A percentile compares a stretch with the other conserved stretches of the same genome.
These are phyloP conservation scores for Xylaria acuta DNA, from an alignment of 495 filamentous ascomycete genomes.

Conservation along the genomic window DNA sequence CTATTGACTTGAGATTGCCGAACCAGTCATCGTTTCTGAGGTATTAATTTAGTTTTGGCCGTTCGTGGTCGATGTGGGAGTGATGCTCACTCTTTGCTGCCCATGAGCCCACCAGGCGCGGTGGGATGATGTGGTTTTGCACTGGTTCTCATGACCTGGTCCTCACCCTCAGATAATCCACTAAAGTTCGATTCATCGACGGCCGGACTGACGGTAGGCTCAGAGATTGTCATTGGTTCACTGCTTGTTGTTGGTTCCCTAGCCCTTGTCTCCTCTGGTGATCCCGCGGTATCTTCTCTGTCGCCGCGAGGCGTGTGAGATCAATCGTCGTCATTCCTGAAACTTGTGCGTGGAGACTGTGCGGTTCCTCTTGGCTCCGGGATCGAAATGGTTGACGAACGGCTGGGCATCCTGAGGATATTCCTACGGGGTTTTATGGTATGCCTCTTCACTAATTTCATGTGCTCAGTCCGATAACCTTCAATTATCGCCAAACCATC, in stretches of 20 bases:
- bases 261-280: too few species aligned
- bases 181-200: neutral
- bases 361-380: neutral
- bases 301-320: neutral
- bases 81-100: neutral
- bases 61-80: neutral
- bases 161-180: neutral
- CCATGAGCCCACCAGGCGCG: neutral
- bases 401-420: neutral
- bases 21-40: neutral
- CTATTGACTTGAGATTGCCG: neutral
- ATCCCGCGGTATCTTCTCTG: neutral
- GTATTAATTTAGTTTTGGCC: neutral
- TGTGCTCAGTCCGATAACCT: neutral
- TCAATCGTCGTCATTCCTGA: neutral
- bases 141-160: neutral
- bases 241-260: neutral
- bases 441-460: neutral
- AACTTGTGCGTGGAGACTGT: neutral
- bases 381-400: neutral
- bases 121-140: neutral
- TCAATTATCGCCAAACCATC: neutral
- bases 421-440: neutral
- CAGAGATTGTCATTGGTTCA: neutral
- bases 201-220: neutral